Evolutionary conservation across 306 rosid genomes (phyloP).

Genomic region (Benincasa hispida): DNA sequence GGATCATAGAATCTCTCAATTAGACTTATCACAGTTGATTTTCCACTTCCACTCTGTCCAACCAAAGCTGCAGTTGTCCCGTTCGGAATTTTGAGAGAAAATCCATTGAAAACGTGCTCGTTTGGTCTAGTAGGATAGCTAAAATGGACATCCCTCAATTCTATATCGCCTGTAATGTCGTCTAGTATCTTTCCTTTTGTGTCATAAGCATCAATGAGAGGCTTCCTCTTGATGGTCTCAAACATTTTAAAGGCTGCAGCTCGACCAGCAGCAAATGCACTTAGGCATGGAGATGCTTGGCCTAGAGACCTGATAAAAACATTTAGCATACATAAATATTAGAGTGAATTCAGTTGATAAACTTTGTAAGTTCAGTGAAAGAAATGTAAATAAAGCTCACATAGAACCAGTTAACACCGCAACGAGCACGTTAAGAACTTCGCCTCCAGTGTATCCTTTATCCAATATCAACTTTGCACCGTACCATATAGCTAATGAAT

Average conservation of each 20-base stretch:
- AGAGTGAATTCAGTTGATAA: neutral
- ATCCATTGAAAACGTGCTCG: constrained; percentile 39
- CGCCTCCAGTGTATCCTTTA: constrained; percentile 69
- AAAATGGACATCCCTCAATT: constrained; percentile 46
- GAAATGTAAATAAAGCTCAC: constrained; percentile 30
- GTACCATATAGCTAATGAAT: constrained; percentile 61
- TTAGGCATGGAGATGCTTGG: constrained; percentile 72
- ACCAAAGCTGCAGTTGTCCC: constrained; percentile 69
- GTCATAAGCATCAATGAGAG: constrained; percentile 56
- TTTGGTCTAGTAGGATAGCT: constrained; percentile 67
- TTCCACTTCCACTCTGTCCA: constrained; percentile 87
- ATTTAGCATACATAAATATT: neutral
- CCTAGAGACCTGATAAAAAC: constrained; percentile 47
- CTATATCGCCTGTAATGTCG: constrained; percentile 57
- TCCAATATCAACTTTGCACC: constrained; percentile 69
- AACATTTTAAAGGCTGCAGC: constrained; percentile 92
- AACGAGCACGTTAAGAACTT: constrained; percentile 41
- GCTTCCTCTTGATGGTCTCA: constrained; percentile 56
- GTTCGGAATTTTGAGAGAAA: constrained; percentile 48
- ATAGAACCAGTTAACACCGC: constrained; percentile 52
- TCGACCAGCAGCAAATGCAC: constrained; percentile 73
- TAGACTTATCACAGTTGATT: constrained; percentile 63
- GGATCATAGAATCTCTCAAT: constrained; percentile 87
- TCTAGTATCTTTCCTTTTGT: constrained; percentile 28
- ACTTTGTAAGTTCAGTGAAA: neutral